Evolutionary conservation across 2,329 filamentous ascomycete genomes (phyloP), one percentile per base, ranked within the genome.

Genomic region (Verticillium klebahnii): DNA sequence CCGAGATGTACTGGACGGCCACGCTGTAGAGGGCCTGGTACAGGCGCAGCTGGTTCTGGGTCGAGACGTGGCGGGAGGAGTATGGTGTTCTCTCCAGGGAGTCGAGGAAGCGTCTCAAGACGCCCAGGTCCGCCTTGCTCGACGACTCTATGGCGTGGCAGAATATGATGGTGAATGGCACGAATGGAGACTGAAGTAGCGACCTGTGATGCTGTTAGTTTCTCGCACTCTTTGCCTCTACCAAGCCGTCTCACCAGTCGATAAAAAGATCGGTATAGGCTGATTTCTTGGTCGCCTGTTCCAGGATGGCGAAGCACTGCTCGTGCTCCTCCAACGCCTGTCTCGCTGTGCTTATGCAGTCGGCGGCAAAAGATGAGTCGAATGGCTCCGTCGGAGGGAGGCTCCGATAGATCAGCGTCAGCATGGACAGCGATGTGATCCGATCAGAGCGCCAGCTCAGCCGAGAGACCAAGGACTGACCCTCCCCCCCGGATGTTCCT

Each of bases 121-220:
- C 73, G 8, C 69, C 59, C 2, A 84, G 75, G 59, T 83, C 81
- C 2, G 69, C 67, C 23, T 68, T 62, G n/a, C 80, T 73, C n/a
- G 74, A 75, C 0, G 76, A 74, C 60, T 79, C 75, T 50, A 70
- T 67, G 23, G 67, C 61, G 56, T 69, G 66, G 34, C 69, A 71
- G 56, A 71, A 71, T 1, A 71, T 14, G 9, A 71, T 63, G 2
- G 67, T 70, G 50, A 70, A 71, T 2, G 68, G 69, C 2, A 69
- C 64, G 23, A 71, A 71, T 0, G 68, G 69, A 0, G 69, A 68
- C 4, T 63, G 58, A 0, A 66, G 23, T 5, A 69, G 52, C 1
- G 63, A 58, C 68, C 69, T 66, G 52, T 12, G 14, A 45, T 54
- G 12, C 17, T n/a, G 50, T 52, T 12, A 58, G 45, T n/a, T 25